Percentiles rank a stretch among this genome's conserved stretches.
These are phyloP conservation scores for Warburgia ugandensis DNA, from an alignment of 164 flowering plant genomes.

Conservation along the genomic window DNA sequence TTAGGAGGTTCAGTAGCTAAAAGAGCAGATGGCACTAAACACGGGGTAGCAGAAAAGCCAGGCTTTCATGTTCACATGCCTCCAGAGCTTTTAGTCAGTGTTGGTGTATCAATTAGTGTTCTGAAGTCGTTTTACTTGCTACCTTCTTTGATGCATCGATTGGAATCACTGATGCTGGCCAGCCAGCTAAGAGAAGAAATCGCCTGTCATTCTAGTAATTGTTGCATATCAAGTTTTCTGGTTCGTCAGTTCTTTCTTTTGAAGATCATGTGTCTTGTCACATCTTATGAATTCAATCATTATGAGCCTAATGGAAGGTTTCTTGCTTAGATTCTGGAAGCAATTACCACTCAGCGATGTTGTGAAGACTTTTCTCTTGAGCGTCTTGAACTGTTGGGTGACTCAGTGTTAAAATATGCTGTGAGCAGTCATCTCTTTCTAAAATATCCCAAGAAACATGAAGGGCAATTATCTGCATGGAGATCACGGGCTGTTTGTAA, in stretches of 20 bases:
- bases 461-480: conserved; percentile 57
- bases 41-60: conserved; percentile 21
- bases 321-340: conserved; percentile 68
- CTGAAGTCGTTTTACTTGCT: conserved; percentile 63
- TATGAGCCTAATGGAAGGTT: conserved; percentile 1
- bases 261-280: no score
- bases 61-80: conserved; percentile 59
- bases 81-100: conserved; percentile 63
- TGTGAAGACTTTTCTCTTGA: conserved; percentile 82
- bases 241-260: conserved; percentile 30
- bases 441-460: conserved; percentile 62
- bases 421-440: conserved; percentile 80
- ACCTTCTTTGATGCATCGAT: conserved; percentile 86
- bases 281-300: neutral
- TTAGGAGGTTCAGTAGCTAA: conserved; percentile 19
- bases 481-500: conserved; percentile 61
- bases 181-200: conserved; percentile 81
- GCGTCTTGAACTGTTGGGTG: conserved; percentile 94
- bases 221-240: conserved; percentile 53
- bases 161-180: conserved; percentile 85
- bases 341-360: conserved; percentile 73
- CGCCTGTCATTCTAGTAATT: conserved; percentile 22
- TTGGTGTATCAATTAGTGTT: conserved; percentile 36
- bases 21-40: conserved; percentile 10
- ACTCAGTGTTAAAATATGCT: conserved; percentile 82